phyloP scores from a whole-genome alignment of 768 basidiomycete genomes.

The Leccinum ochraceum region DNA sequence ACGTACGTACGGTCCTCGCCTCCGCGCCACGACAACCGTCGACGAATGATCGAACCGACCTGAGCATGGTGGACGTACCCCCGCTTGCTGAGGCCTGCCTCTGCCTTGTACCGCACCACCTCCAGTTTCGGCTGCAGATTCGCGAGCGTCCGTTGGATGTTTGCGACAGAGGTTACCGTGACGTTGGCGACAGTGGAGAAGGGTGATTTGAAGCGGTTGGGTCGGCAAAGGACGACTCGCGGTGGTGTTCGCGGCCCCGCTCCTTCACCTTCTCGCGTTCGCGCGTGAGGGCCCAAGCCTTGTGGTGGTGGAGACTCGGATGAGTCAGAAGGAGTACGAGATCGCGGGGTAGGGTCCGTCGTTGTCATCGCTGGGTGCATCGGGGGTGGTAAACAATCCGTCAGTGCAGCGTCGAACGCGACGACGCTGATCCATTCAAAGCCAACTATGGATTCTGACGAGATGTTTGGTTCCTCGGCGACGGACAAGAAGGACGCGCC shows the following conservation, averaged over 20 bases:
- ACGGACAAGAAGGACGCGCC: conserved; percentile 15
- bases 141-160: conserved; percentile 46
- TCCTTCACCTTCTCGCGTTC: conserved; percentile 15
- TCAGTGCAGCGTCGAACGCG: too few species aligned
- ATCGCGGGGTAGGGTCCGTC: conserved; percentile 26
- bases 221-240: background rate
- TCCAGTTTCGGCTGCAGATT: conserved; percentile 53
- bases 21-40: conserved; percentile 27
- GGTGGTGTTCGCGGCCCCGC: background rate
- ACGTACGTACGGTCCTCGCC: conserved; percentile 26
- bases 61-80: conserved; percentile 52
- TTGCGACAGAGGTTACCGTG: conserved; percentile 34
- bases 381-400: conserved; percentile 39
- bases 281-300: conserved; percentile 42
- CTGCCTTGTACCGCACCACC: conserved; percentile 67
- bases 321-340: conserved; percentile 3
- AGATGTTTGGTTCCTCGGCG: conserved; percentile 1
- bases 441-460: conserved; percentile 22
- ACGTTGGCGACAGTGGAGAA: conserved; percentile 9
- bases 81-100: conserved; percentile 61
- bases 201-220: background rate
- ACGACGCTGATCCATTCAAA: conserved; percentile 12
- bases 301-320: background rate
- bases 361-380: conserved; percentile 43
- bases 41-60: conserved; percentile 12